These are phyloP conservation scores for Solanum chmielewskii DNA, from an alignment of 257 asterid genomes.

Conservation along the genomic window DNA sequence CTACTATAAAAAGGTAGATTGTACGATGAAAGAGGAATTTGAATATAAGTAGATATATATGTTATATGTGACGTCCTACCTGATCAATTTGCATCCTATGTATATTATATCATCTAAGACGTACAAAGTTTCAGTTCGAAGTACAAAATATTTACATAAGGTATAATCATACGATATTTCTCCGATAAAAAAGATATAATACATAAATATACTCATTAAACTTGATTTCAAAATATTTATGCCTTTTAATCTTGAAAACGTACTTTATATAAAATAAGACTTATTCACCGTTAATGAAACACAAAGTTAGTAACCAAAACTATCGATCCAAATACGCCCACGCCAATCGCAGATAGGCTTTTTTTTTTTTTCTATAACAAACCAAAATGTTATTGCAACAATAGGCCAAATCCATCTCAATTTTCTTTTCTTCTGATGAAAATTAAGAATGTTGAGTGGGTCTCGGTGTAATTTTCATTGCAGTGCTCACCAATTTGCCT, in stretches of 20 bases:
- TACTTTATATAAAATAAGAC: background rate
- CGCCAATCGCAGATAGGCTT: background rate
- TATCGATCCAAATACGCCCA: background rate
- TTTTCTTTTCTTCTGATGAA: background rate
- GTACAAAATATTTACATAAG: background rate
- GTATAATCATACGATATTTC: too few relatives aligned
- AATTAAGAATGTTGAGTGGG: background rate
- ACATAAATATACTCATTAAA: too few relatives aligned
- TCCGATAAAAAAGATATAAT: too few relatives aligned
- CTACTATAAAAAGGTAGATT: too few relatives aligned
- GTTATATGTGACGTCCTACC: background rate
- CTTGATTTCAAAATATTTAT: too few relatives aligned
- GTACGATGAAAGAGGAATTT: too few relatives aligned
- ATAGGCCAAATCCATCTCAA: background rate
- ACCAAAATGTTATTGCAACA: background rate
- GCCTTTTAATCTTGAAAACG: too few relatives aligned
- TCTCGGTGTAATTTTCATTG: background rate
- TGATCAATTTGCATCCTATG: fast-evolving
- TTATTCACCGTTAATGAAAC: background rate
- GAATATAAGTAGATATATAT: too few relatives aligned
- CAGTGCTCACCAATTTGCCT: background rate
- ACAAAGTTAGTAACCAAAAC: background rate
- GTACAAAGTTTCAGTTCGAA: fast-evolving
- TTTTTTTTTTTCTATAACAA: background rate
- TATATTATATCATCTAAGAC: fast-evolving